Evolutionary conservation across 2,329 filamentous ascomycete species (phyloP), one percentile per base, ranked within the genome.

Genomic region (Didymella arachidicola): DNA sequence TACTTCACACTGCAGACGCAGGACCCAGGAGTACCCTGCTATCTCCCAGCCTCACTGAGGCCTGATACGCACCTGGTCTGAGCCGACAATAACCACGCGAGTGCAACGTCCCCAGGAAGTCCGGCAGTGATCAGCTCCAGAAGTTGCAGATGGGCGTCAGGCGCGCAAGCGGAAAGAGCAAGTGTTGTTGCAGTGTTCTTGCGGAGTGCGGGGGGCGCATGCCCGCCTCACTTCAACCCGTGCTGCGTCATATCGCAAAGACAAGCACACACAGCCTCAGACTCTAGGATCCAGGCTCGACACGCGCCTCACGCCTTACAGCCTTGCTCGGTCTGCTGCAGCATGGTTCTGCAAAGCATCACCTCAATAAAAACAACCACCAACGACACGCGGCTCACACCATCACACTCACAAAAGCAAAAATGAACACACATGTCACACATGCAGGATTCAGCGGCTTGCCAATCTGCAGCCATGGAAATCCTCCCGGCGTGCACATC

Each of bases 371-470:
- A 41, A 29, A 14, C 25, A 32, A 53, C 25, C 42, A 46, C 32
- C 50, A 45, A 53, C 32, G 22, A 29, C 27, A 42, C 11, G 38
- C 29, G 29, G 16, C 10, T 12, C 30, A 51, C 48, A 44, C 39
- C 32, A 45, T 39, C 50, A 27, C 44, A 34, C 14, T 43, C 49
- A 41, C 43, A 59, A 53, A 53, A 53, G 30, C 49, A 49, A 59
- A 38, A 16, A 34, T 7, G 3, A 38, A 48, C 29, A 27, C 50
- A 38, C 49, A 39, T 30, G 26, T 50, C 45, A 50, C 51, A 53
- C 44, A 27, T 2, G 10, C 19, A 42, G 18, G 39, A 51, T 39
- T 7, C n/a, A 27, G 25, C 25, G 25, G 25, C 22, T 27, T 26
- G 3, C 48, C 25, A 22, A 38, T 10, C 8, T 46, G 56, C 44